These are phyloP conservation scores for Flaveria trinervia DNA, from an alignment of 129 eudicot species.

Conservation along the genomic window DNA sequence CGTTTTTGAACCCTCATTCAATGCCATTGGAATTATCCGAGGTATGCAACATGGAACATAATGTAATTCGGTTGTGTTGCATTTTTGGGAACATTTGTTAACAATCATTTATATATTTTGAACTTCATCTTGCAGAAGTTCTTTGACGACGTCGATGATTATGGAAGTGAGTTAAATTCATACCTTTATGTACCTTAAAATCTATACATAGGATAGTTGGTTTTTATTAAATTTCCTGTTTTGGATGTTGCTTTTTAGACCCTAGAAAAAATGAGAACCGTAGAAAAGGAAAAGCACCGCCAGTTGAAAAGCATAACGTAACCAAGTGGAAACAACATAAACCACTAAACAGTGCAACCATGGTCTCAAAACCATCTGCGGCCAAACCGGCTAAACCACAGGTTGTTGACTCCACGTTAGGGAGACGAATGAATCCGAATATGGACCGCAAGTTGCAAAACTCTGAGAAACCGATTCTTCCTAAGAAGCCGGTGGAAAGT, in stretches of 20 bases:
- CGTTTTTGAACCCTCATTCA: constrained; percentile 58
- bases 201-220: constrained; percentile 34
- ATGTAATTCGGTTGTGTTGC: background rate
- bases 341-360: background rate
- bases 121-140: constrained; percentile 45
- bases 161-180: constrained; percentile 74
- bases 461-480: constrained; percentile 35
- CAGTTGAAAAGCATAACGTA: constrained; percentile 37
- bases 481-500: constrained; percentile 42
- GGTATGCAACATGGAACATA: constrained; percentile 37
- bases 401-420: constrained; percentile 38
- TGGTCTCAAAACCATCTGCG: constrained; percentile 31
- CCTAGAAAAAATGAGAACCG: constrained; percentile 63
- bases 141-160: constrained; percentile 92
- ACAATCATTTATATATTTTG: constrained; percentile 24
- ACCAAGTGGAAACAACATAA: constrained; percentile 41
- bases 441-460: constrained; percentile 42
- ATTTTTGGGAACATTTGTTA: constrained; percentile 28
- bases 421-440: constrained; percentile 49
- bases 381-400: constrained; percentile 49
- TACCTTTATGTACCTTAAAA: constrained; percentile 1
- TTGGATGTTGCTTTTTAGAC: constrained; percentile 62
- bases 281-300: constrained; percentile 50
- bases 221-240: constrained; percentile 46
- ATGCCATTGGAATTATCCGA: constrained; percentile 66